Percentiles rank a stretch among this genome's conserved stretches.
Conservation (phyloP, 176 grass and related monocot species). For the Olyra latifolia region DNA sequence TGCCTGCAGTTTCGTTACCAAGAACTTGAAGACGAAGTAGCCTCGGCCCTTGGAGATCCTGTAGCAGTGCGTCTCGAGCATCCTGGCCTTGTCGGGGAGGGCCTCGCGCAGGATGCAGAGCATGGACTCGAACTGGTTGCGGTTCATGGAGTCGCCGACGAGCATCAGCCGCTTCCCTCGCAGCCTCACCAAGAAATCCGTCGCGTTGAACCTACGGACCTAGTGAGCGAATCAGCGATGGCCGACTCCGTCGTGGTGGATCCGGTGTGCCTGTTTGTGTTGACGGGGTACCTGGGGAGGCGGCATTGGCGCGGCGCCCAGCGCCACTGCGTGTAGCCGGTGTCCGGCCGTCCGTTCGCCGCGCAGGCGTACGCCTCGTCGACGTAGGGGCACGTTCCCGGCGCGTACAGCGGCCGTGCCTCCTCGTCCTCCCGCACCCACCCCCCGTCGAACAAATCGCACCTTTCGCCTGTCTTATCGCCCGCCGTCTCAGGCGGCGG, state of each 20-base stretch:
- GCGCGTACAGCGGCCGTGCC: conserved; percentile 62
- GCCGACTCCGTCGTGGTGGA: not conserved
- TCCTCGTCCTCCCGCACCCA: conserved; percentile 75
- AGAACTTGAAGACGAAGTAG: conserved; percentile 95
- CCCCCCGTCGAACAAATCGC: conserved; percentile 79
- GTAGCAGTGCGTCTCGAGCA: conserved; percentile 91
- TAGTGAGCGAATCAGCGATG: conserved; percentile 33
- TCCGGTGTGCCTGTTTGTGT: not conserved
- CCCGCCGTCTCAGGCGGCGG: not conserved
- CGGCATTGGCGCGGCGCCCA: conserved; percentile 71
- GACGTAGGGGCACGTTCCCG: conserved; percentile 80
- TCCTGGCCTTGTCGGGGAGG: conserved; percentile 66
- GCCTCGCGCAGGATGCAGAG: conserved; percentile 65
- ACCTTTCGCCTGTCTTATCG: not conserved
- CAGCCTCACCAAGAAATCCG: conserved; percentile 73
- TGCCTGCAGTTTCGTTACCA: conserved; percentile 28
- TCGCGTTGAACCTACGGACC: conserved; percentile 88
- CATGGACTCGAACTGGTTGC: conserved; percentile 96
- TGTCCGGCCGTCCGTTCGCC: conserved; percentile 67
- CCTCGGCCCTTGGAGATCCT: conserved; percentile 85
- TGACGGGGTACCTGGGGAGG: conserved; percentile 54
- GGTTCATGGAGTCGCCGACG: conserved; percentile 95
- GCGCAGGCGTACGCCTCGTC: conserved; percentile 88
- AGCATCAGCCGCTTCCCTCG: conserved; percentile 82
- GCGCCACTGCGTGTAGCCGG: conserved; percentile 72